Conservation (phyloP, 345 rosid species). For the Murraya koenigii region DNA sequence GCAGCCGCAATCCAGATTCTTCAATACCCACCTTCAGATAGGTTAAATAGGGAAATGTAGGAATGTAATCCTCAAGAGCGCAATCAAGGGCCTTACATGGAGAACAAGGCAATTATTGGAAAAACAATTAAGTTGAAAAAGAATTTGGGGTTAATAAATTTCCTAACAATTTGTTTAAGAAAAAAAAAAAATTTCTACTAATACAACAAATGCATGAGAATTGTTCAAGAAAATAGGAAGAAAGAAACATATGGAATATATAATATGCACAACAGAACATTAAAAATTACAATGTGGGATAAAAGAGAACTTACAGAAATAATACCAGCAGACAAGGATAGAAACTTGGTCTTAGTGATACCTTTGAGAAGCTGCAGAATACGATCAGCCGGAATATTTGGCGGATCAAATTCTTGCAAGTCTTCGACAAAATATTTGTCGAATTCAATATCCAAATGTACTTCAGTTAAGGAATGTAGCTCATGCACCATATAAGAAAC, state of each 20-base stretch:
- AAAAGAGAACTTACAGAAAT: not conserved
- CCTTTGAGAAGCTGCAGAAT: not conserved
- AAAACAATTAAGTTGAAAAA: not conserved
- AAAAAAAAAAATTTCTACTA: not conserved
- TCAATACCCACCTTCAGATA: not conserved
- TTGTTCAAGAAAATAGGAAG: not conserved
- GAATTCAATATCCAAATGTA: not conserved
- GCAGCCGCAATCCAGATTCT: not conserved
- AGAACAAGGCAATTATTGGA: too few relatives aligned
- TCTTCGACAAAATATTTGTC: too few relatives aligned
- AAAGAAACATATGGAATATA: not conserved
- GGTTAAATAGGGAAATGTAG: constrained; percentile 2
- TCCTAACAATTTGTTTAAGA: not conserved
- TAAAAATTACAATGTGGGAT: not conserved
- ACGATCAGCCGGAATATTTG: not conserved
- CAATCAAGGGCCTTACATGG: not conserved
- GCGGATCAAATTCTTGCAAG: too few relatives aligned
- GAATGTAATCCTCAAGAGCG: not conserved
- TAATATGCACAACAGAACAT: too few relatives aligned
- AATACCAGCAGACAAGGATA: not conserved
- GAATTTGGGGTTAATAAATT: not conserved
- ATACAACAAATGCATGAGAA: not conserved
- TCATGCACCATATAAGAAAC: not conserved
- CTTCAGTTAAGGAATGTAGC: not conserved
- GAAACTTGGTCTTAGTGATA: not conserved